Percentiles rank a stretch among this genome's conserved stretches.
Evolutionary conservation across 2,329 filamentous ascomycete genomes (phyloP).

Genomic region (Phaeosphaeria sp.): DNA sequence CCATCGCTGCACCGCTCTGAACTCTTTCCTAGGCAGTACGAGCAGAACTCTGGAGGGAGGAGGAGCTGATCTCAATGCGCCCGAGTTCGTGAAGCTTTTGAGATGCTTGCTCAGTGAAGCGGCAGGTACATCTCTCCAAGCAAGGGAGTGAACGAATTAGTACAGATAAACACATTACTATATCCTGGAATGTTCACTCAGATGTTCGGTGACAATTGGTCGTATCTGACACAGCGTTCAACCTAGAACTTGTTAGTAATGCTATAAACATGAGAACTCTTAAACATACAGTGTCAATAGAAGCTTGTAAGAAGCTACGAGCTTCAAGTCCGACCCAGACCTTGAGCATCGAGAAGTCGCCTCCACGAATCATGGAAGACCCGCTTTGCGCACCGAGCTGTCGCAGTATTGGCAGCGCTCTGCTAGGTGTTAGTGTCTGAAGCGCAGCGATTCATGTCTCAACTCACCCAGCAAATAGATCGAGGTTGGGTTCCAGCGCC

Average conservation of each 20-base stretch:
- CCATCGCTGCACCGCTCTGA: neutral
- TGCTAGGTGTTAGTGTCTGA: constrained; percentile 46
- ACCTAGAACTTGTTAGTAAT: constrained; percentile 59
- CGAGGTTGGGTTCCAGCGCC: constrained; percentile 82
- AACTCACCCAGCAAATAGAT: constrained; percentile 76
- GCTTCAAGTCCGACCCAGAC: constrained; percentile 93
- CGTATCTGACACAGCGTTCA: constrained; percentile 89
- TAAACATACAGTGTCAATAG: constrained; percentile 77
- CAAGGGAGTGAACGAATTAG: neutral
- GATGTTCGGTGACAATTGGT: constrained; percentile 86
- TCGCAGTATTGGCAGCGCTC: constrained; percentile 87
- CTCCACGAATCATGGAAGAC: constrained; percentile 58
- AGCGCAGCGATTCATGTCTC: neutral
- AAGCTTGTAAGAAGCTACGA: constrained; percentile 86
- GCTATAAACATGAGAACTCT: neutral
- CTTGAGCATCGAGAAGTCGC: constrained; percentile 73
- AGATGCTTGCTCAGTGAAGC: too few species aligned
- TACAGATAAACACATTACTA: neutral
- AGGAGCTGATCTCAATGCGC: too few species aligned
- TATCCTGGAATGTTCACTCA: constrained; percentile 47
- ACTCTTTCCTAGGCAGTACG: too few species aligned
- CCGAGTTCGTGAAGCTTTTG: too few species aligned
- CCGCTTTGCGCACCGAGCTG: constrained; percentile 83
- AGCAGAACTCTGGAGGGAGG: too few species aligned
- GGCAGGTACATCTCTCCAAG: too few species aligned